These are phyloP conservation scores for Vitis riparia DNA, from an alignment of 164 flowering plant species.

Conservation along the genomic window DNA sequence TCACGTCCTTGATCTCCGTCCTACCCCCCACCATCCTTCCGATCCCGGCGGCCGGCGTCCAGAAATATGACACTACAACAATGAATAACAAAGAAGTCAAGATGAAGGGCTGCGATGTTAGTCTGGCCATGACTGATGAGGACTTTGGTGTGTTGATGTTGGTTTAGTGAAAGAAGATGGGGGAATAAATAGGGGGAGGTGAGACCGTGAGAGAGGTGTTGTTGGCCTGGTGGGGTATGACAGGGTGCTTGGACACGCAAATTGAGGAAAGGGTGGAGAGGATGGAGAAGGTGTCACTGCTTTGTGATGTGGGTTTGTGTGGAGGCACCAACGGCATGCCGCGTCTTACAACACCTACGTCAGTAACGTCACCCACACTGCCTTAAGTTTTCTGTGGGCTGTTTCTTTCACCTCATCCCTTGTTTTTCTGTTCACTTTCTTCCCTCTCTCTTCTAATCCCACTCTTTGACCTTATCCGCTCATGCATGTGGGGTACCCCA, in stretches of 20 bases:
- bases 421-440: too few relatives aligned
- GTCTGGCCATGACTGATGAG: constrained; percentile 4
- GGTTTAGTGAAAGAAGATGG: not conserved
- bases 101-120: not conserved
- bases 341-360: constrained; percentile 14
- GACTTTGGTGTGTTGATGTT: not conserved
- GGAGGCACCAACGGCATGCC: constrained; percentile 24
- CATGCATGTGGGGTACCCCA: too few relatives aligned
- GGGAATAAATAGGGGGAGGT: constrained; percentile 2
- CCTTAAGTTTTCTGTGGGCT: too few relatives aligned
- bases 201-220: constrained; percentile 1
- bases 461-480: too few relatives aligned
- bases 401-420: too few relatives aligned
- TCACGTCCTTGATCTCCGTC: constrained; percentile 39
- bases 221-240: too few relatives aligned
- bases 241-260: constrained; percentile 16
- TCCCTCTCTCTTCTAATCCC: too few relatives aligned
- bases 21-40: constrained; percentile 48
- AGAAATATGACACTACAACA: not conserved
- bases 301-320: not conserved
- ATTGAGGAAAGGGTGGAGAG: not conserved
- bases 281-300: not conserved
- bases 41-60: constrained; percentile 1
- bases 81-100: not conserved
- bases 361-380: too few relatives aligned